phyloP scores from a whole-genome alignment of 257 asterid genomes.

The Galeopsis tetrahit region DNA sequence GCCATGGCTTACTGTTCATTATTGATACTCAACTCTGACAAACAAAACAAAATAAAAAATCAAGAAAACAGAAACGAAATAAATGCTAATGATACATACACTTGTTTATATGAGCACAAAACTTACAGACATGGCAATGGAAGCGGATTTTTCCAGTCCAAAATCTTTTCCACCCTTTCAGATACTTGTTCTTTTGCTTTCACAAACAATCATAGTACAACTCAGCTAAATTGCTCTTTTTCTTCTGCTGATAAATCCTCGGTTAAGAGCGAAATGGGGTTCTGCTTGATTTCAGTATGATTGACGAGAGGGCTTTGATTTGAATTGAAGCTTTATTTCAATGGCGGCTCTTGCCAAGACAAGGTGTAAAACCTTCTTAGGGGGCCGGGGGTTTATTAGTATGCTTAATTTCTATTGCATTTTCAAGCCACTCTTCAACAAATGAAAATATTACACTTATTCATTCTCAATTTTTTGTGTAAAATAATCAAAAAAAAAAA shows the following conservation, averaged over 20 bases:
- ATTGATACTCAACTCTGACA: constrained; percentile 45
- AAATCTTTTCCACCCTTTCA: constrained; percentile 1
- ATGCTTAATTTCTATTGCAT: not conserved
- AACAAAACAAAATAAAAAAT: not conserved
- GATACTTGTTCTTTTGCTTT: constrained; percentile 18
- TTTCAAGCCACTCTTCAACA: no score
- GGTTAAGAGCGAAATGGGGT: not conserved
- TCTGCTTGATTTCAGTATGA: not conserved
- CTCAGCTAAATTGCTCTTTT: not conserved
- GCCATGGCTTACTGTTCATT: constrained; percentile 78
- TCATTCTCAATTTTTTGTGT: no score
- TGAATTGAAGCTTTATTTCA: constrained; percentile 26
- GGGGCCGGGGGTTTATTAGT: not conserved
- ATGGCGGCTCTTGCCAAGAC: constrained; percentile 34
- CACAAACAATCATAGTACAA: not conserved
- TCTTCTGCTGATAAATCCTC: not conserved
- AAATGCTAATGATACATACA: constrained; percentile 8
- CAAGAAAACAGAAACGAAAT: not conserved
- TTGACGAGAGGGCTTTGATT: not conserved
- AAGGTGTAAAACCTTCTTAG: not conserved
- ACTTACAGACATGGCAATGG: constrained; percentile 43
- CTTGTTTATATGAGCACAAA: constrained; percentile 7
- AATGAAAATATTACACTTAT: no score
- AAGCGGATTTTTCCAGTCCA: constrained; percentile 2
- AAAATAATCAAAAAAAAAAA: no score